Percentiles rank a stretch among this genome's conserved stretches.
Evolutionary conservation across 2,329 filamentous ascomycete genomes (phyloP).

Genomic region (Orbilia blumenaviensis): DNA sequence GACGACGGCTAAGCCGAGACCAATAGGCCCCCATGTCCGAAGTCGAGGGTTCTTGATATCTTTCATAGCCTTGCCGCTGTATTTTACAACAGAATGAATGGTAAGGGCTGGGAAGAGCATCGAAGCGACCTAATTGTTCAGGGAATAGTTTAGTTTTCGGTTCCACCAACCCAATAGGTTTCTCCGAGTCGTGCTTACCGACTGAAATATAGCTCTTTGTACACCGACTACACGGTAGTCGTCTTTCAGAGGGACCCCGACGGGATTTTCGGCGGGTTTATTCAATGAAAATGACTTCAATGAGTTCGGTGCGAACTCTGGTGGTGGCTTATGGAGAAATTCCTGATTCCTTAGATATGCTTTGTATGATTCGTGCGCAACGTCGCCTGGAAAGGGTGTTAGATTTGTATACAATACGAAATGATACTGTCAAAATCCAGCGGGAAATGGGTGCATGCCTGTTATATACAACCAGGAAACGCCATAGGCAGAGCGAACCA

Average conservation of each 20-base stretch:
- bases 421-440: background rate
- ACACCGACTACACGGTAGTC: constrained; percentile 92
- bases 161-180: background rate
- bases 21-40: constrained; percentile 89
- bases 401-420: background rate
- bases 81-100: constrained; percentile 90
- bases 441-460: constrained; percentile 59
- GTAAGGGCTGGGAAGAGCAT: constrained; percentile 96
- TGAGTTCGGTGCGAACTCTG: constrained; percentile 28
- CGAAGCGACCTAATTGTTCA: constrained; percentile 70
- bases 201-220: constrained; percentile 87
- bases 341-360: constrained; percentile 87
- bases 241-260: constrained; percentile 75
- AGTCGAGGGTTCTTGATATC: constrained; percentile 77
- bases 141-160: background rate
- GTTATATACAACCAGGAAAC: constrained; percentile 92
- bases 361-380: constrained; percentile 92
- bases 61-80: constrained; percentile 87
- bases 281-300: constrained; percentile 36
- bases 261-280: constrained; percentile 33
- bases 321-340: constrained; percentile 71
- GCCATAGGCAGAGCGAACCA: constrained; percentile 83
- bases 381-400: constrained; percentile 69
- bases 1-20: constrained; percentile 78
- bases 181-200: background rate